Conservation (phyloP, 2,329 filamentous ascomycete species). For the Colletotrichum tanaceti region DNA sequence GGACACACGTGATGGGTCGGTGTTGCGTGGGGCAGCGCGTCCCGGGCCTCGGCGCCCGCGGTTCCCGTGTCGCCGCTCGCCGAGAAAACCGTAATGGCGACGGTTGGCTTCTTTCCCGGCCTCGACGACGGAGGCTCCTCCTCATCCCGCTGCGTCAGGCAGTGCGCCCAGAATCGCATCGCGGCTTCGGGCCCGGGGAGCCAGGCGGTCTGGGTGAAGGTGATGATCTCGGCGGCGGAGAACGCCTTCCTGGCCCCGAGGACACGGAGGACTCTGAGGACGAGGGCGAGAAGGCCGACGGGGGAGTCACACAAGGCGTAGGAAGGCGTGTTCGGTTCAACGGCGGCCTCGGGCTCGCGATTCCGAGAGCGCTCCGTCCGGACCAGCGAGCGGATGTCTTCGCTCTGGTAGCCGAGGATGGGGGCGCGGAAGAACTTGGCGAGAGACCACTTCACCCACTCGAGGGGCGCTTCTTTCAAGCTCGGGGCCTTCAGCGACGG, state of each 20-base stretch:
- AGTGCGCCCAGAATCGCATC: slow-evolving; percentile 66
- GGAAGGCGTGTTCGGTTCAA: slow-evolving; percentile 65
- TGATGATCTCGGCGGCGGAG: slow-evolving; percentile 66
- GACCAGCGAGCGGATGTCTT: slow-evolving; percentile 61
- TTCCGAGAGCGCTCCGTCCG: slow-evolving; percentile 40
- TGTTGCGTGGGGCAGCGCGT: slow-evolving; percentile 43
- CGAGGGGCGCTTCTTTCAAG: slow-evolving; percentile 55
- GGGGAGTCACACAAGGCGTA: slow-evolving; percentile 74
- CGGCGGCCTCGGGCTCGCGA: slow-evolving; percentile 44
- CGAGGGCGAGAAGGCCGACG: slow-evolving; percentile 66
- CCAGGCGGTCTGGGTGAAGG: slow-evolving; percentile 72
- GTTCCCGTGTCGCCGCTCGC: slow-evolving; percentile 45
- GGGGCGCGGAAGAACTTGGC: slow-evolving; percentile 61
- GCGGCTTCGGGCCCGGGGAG: slow-evolving; percentile 72
- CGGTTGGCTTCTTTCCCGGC: slow-evolving; percentile 50
- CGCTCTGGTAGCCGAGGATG: slow-evolving; percentile 66
- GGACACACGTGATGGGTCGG: slow-evolving; percentile 57
- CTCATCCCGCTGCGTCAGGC: slow-evolving; percentile 51
- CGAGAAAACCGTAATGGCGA: slow-evolving; percentile 62
- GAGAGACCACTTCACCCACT: slow-evolving; percentile 67
- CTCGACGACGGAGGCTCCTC: slow-evolving; percentile 46
- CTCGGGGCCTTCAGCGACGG: slow-evolving; percentile 65
- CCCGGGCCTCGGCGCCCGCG: slow-evolving; percentile 40
- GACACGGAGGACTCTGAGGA: slow-evolving; percentile 60
- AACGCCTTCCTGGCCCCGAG: slow-evolving; percentile 56